Evolutionary conservation across 78 protist species (phyloP).

Genomic region (Bodo saltans): DNA sequence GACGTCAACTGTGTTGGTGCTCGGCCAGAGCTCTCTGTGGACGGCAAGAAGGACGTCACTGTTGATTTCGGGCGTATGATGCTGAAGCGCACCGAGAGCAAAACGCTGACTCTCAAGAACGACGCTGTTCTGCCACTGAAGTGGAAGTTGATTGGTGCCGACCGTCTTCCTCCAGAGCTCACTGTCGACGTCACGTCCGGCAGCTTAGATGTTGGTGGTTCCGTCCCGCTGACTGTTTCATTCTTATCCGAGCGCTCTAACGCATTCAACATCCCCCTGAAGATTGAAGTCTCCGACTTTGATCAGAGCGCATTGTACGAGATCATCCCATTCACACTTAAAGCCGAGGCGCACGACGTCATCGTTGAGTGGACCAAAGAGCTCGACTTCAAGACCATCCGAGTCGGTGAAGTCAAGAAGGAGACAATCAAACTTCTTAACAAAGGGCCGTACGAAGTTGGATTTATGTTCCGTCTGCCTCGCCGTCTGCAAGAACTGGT

Average conservation of each 20-base stretch:
- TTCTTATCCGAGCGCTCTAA: constrained; percentile 17
- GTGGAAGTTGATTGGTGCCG: constrained; percentile 7
- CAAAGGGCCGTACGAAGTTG: constrained; percentile 51
- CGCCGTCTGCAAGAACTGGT: background rate
- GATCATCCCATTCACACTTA: background rate
- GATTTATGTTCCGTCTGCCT: constrained; percentile 8
- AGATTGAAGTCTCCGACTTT: constrained; percentile 33
- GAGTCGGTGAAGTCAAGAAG: constrained; percentile 17
- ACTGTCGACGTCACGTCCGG: constrained; percentile 6
- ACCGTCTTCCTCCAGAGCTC: constrained; percentile 4
- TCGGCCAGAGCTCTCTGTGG: constrained; percentile 17
- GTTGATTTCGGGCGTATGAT: constrained; percentile 48
- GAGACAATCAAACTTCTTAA: constrained; percentile 17
- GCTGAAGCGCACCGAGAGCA: constrained; percentile 17
- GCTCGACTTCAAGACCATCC: background rate
- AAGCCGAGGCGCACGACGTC: constrained; percentile 58
- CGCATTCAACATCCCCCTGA: background rate
- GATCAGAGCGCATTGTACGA: background rate
- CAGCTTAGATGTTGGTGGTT: background rate
- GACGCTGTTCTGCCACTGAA: constrained; percentile 19
- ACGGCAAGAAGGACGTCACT: background rate
- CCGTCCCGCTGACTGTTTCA: background rate
- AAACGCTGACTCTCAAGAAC: constrained; percentile 18
- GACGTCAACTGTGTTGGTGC: constrained; percentile 42
- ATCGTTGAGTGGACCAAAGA: constrained; percentile 18